Base-by-base conservation (phyloP, 2,329 filamentous ascomycete species). In the Parastagonospora avenae region DNA sequence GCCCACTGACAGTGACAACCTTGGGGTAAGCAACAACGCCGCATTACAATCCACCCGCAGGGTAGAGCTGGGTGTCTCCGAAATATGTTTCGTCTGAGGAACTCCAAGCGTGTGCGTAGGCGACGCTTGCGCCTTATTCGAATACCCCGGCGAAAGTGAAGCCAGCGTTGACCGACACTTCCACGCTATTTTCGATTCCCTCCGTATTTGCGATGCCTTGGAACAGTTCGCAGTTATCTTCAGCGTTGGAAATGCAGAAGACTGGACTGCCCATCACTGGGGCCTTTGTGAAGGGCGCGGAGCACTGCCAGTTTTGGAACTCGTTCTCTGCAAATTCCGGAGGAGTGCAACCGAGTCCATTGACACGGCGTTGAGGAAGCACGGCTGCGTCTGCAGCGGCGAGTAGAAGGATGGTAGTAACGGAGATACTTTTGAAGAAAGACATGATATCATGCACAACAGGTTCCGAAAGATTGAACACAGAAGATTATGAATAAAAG, bases 1-100 rank as follows among this genome's bases (percentile, higher is more conserved):
- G 39, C 39, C 39, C 39, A 42, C 39, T 42, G 39, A 42, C 39
- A 29, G 39, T 42, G 12, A 42, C 39, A 30, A 42, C 24, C 39
- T 31, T 42, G 2, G 39, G 27, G 29, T 15, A 30, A 31, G 39
- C 39, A 30, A 42, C 29, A 14, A 42, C 39, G 30, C 39, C 39
- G 39, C 39, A 42, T 31, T 42, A 24, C 24, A 42, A n/a, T 16
- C 39, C 39, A 16, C 39, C 39, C 3, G 39, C 39, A 42, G 39
- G 39, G 39, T 27, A 42, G 27, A 42, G 39, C 39, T 42, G 39
- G 27, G 39, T 42, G 14, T 42, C 39, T 7, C 39, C 39, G 29
- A 30, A 42, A 31, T 24, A 42, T 42, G 39, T 42, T 31, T 42
- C 39, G 27, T 42, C 39, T 31, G 39, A 42, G 15, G 39, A 29